Conservation (phyloP, 1,284 basidiomycete genomes). For the Garcileccinum viscosum region DNA sequence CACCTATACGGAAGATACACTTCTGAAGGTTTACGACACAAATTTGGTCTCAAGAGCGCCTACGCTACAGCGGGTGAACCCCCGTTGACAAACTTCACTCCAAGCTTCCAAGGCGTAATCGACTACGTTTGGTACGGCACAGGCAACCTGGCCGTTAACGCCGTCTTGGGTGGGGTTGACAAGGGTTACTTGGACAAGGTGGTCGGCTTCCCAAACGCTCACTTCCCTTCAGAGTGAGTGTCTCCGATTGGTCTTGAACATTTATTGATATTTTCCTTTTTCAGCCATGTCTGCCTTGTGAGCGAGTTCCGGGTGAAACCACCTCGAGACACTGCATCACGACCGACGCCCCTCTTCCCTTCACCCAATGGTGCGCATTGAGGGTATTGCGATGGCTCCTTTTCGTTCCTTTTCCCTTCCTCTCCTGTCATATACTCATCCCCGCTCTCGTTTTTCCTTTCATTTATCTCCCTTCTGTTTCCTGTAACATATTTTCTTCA, state of each 20-base stretch:
- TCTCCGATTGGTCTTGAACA: conserved; percentile 6
- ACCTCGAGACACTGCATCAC: conserved; percentile 51
- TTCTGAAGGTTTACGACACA: conserved; percentile 85
- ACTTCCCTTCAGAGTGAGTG: conserved; percentile 94
- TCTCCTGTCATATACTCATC: conserved; percentile 12
- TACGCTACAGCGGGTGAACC: conserved; percentile 75
- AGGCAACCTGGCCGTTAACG: conserved; percentile 81
- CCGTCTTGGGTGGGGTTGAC: conserved; percentile 90
- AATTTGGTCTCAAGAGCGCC: conserved; percentile 83
- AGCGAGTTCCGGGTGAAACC: conserved; percentile 80
- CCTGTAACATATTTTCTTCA: conserved; percentile 41
- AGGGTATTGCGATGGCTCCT: conserved; percentile 4
- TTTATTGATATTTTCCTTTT: conserved; percentile 21
- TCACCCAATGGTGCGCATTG: conserved; percentile 31
- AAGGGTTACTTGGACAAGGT: conserved; percentile 85
- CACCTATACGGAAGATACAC: conserved; percentile 95
- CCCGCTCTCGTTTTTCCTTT: conserved; percentile 20
- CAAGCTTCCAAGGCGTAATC: conserved; percentile 82
- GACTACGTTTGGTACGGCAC: conserved; percentile 96
- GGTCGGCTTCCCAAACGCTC: conserved; percentile 96
- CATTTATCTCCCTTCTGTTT: conserved; percentile 37
- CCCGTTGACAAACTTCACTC: conserved; percentile 90
- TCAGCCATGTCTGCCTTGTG: conserved; percentile 70
- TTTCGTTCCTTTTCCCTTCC: background rate
- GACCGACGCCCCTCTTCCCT: conserved; percentile 40